Conservation (phyloP, 208 protist species). For the Naegleria gruberi region DNA sequence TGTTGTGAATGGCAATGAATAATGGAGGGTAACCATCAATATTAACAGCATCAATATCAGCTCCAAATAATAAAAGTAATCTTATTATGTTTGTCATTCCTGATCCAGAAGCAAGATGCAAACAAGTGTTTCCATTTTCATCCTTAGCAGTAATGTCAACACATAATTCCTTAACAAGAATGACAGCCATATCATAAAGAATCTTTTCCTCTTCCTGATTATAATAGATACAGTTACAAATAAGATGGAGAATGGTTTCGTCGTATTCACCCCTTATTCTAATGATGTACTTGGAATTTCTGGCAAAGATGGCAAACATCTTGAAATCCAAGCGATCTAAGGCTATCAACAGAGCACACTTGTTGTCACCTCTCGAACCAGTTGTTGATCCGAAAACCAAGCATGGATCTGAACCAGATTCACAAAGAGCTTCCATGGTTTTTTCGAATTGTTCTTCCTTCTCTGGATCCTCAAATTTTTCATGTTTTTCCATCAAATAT, state of each 20-base stretch:
- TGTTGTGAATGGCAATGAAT: neutral
- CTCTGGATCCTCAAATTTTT: neutral
- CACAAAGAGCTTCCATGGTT: neutral
- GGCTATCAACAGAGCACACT: neutral
- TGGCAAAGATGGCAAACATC: neutral
- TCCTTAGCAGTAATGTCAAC: neutral
- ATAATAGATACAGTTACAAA: neutral
- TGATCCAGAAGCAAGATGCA: neutral
- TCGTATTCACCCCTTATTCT: neutral
- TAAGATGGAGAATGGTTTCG: neutral
- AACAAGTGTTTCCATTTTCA: neutral
- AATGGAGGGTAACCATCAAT: neutral
- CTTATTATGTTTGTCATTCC: neutral
- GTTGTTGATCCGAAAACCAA: neutral
- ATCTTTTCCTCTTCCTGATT: constrained; percentile 1
- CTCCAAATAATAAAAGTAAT: neutral
- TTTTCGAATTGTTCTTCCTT: neutral
- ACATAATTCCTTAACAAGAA: neutral
- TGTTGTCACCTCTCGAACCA: neutral
- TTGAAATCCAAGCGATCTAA: neutral
- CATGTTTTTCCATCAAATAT: neutral
- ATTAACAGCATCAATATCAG: neutral
- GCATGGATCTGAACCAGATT: neutral
- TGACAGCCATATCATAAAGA: neutral
- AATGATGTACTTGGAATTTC: neutral